Evolutionary conservation across 2,329 filamentous ascomycete genomes (phyloP).

Genomic region (Dactylellina cionopaga): DNA sequence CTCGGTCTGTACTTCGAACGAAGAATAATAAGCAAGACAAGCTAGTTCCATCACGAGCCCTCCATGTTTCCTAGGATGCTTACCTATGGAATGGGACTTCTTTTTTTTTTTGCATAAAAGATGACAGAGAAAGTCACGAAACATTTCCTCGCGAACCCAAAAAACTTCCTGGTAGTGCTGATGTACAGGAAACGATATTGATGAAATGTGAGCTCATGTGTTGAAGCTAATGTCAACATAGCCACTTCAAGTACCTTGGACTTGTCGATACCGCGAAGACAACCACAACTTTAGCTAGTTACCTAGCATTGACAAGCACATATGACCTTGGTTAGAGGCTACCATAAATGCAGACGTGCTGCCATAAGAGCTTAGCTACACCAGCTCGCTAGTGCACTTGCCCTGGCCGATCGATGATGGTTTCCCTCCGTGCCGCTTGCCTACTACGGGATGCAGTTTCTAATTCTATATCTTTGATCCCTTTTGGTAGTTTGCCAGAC

Average conservation of each 20-base stretch:
- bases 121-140: slow-evolving; percentile 21
- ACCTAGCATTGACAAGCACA: slow-evolving; percentile 26
- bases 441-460: slow-evolving; percentile 51
- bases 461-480: slow-evolving; percentile 50
- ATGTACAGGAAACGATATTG: not conserved
- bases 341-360: slow-evolving; percentile 23
- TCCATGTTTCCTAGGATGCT: slow-evolving; percentile 44
- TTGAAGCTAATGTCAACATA: slow-evolving; percentile 16
- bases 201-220: slow-evolving; percentile 21
- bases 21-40: slow-evolving; percentile 29
- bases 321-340: slow-evolving; percentile 47
- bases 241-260: slow-evolving; percentile 14
- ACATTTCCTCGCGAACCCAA: not conserved
- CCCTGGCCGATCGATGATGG: slow-evolving; percentile 53
- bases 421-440: slow-evolving; percentile 52
- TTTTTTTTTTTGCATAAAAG: slow-evolving; percentile 30
- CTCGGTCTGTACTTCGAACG: no score
- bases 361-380: slow-evolving; percentile 44
- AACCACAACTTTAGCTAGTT: slow-evolving; percentile 22
- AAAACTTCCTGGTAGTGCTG: not conserved
- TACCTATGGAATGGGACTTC: slow-evolving; percentile 40
- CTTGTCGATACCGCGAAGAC: not conserved
- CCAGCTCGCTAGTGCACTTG: slow-evolving; percentile 38
- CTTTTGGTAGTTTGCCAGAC: slow-evolving; percentile 34
- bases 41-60: slow-evolving; percentile 23